phyloP scores from a whole-genome alignment of 1,284 basidiomycete species.

The Leccinum subspadiceum region DNA sequence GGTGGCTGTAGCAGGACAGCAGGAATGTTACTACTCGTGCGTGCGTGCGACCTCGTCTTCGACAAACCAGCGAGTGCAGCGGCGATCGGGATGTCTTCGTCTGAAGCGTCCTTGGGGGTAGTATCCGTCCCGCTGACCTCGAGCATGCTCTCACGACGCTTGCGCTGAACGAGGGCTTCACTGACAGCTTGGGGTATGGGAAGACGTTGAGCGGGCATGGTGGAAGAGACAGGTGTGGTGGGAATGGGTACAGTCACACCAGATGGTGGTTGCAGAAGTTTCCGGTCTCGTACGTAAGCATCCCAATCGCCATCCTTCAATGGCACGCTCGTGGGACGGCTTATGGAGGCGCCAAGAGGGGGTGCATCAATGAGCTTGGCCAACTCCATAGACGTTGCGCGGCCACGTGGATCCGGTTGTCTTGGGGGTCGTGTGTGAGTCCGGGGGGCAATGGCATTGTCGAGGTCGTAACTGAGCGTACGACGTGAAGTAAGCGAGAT shows the following conservation, averaged over 20 bases:
- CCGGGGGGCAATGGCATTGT: constrained; percentile 45
- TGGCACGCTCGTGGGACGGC: constrained; percentile 69
- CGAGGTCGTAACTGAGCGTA: constrained; percentile 63
- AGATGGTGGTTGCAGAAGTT: constrained; percentile 76
- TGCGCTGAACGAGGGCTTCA: constrained; percentile 68
- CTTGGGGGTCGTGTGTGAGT: constrained; percentile 66
- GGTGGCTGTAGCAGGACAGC: no score
- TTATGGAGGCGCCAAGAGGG: constrained; percentile 50
- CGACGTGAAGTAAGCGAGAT: constrained; percentile 66
- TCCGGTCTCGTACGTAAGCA: constrained; percentile 73
- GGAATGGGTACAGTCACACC: constrained; percentile 72
- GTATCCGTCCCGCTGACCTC: constrained; percentile 42
- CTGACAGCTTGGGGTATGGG: constrained; percentile 67
- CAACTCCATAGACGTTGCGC: constrained; percentile 69
- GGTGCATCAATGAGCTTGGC: constrained; percentile 44
- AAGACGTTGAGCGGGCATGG: constrained; percentile 39
- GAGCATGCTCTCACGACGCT: constrained; percentile 58
- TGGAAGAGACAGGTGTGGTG: constrained; percentile 49
- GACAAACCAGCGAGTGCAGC: constrained; percentile 33
- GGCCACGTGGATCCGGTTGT: constrained; percentile 60
- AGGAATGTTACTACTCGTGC: constrained; percentile 37
- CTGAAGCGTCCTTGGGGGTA: constrained; percentile 30
- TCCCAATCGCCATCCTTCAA: constrained; percentile 74
- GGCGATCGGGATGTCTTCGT: constrained; percentile 56
- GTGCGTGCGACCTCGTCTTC: constrained; percentile 34